Percentiles rank a stretch among this genome's conserved stretches.
These are phyloP conservation scores for Aquilaria malaccensis DNA, from an alignment of 345 rosid genomes.

Conservation along the genomic window DNA sequence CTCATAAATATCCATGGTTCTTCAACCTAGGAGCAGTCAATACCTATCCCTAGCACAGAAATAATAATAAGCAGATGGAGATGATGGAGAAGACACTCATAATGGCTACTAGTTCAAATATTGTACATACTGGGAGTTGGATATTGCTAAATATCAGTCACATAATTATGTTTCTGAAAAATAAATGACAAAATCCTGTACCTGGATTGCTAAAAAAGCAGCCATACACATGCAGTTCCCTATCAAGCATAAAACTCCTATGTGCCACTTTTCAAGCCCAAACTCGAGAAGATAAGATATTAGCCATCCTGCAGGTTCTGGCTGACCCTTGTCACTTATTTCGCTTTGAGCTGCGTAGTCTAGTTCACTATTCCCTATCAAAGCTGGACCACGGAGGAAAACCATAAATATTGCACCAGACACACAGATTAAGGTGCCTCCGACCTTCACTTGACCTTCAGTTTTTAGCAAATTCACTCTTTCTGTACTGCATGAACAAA, in stretches of 20 bases:
- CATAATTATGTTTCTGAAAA: background rate
- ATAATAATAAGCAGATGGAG: background rate
- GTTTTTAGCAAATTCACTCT: constrained; percentile 63
- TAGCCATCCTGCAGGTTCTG: constrained; percentile 81
- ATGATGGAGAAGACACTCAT: background rate
- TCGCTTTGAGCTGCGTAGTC: constrained; percentile 45
- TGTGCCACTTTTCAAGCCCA: constrained; percentile 73
- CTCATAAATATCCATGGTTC: background rate
- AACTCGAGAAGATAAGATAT: constrained; percentile 46
- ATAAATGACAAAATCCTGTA: constrained; percentile 18
- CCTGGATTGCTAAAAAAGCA: constrained; percentile 90
- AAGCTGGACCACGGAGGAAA: constrained; percentile 79
- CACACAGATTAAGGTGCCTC: constrained; percentile 79
- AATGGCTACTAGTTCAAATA: background rate
- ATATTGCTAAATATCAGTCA: background rate
- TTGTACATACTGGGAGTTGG: background rate
- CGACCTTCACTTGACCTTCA: constrained; percentile 92
- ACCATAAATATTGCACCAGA: constrained; percentile 84
- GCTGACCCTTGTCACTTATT: constrained; percentile 78
- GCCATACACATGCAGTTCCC: constrained; percentile 99
- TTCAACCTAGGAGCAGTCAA: too few relatives aligned
- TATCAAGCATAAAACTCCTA: constrained; percentile 89
- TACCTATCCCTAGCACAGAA: too few relatives aligned
- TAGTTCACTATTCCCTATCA: constrained; percentile 50
- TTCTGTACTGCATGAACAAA: constrained; percentile 85